A percentile compares a stretch with the other conserved stretches of the same genome.
Evolutionary conservation across 441 rosid genomes (phyloP).

Genomic region (Erysimum cheiri): DNA sequence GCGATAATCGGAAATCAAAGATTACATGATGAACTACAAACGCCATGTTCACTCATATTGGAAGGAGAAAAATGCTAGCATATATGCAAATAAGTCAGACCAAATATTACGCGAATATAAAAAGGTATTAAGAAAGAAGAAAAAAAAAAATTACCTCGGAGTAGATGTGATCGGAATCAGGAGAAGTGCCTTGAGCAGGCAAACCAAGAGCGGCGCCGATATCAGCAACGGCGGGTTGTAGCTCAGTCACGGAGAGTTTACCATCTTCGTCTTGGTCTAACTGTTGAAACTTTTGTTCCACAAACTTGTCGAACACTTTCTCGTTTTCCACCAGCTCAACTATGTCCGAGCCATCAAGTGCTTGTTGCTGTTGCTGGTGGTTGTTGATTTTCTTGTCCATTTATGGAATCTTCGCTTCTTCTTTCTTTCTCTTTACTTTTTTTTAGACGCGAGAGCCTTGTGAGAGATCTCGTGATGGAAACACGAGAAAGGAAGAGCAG

Average conservation of each 20-base stretch:
- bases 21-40: neutral
- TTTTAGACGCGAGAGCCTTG: slow-evolving; percentile 44
- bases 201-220: slow-evolving; percentile 94
- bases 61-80: neutral
- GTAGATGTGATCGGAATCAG: slow-evolving; percentile 82
- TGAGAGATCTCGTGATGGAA: slow-evolving; percentile 60
- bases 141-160: slow-evolving; percentile 55
- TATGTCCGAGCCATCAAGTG: slow-evolving; percentile 88
- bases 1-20: neutral
- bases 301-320: slow-evolving; percentile 71
- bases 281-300: slow-evolving; percentile 83
- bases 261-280: slow-evolving; percentile 80
- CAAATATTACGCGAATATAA: too few relatives aligned
- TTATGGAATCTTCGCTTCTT: slow-evolving; percentile 40
- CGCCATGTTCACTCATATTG: neutral
- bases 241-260: slow-evolving; percentile 76
- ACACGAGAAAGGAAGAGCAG: slow-evolving; percentile 49
- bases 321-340: slow-evolving; percentile 89
- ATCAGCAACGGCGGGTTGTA: slow-evolving; percentile 91
- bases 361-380: slow-evolving; percentile 52
- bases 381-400: slow-evolving; percentile 52
- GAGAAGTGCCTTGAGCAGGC: slow-evolving; percentile 81
- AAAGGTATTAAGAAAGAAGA: neutral
- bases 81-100: neutral
- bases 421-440: slow-evolving; percentile 21